A percentile compares a stretch with the other conserved stretches of the same genome.
phyloP scores from a whole-genome alignment of 345 rosid genomes.

The Aurinia saxatilis region DNA sequence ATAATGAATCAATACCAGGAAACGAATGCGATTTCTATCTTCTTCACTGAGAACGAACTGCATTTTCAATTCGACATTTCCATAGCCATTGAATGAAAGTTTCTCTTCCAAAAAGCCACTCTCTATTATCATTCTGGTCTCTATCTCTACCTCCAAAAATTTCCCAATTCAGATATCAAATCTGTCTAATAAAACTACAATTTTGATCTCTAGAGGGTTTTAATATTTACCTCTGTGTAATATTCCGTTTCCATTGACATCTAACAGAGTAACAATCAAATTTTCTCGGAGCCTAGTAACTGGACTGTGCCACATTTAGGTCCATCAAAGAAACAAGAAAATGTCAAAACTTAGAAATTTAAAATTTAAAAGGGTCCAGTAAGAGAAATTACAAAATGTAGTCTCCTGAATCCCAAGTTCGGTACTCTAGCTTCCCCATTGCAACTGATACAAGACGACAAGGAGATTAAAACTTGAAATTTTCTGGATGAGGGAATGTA shows the following conservation, averaged over 20 bases:
- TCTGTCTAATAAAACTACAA: constrained; percentile 12
- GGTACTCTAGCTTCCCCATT: constrained; percentile 71
- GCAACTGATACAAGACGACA: constrained; percentile 43
- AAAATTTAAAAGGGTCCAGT: not conserved
- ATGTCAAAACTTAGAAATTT: not conserved
- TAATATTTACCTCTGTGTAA: constrained; percentile 40
- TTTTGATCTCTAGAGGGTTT: constrained; percentile 2
- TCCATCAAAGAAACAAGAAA: constrained; percentile 3
- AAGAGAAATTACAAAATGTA: constrained; percentile 61
- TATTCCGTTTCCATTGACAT: constrained; percentile 52
- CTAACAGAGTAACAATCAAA: constrained; percentile 50
- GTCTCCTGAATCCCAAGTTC: constrained; percentile 53
- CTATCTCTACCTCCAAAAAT: constrained; percentile 40
- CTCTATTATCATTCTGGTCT: constrained; percentile 69
- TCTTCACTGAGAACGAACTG: constrained; percentile 77
- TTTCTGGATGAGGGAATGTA: not conserved
- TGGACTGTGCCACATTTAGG: constrained; percentile 50
- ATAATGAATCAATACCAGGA: constrained; percentile 36
- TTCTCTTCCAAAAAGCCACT: constrained; percentile 66
- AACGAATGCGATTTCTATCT: constrained; percentile 59
- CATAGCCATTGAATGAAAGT: constrained; percentile 63
- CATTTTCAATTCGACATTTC: constrained; percentile 67
- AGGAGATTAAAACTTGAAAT: not conserved
- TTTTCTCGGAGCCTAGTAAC: constrained; percentile 62
- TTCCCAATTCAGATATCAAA: constrained; percentile 1